These are phyloP conservation scores for Malus sieversii DNA, from an alignment of 306 rosid species.

Conservation along the genomic window DNA sequence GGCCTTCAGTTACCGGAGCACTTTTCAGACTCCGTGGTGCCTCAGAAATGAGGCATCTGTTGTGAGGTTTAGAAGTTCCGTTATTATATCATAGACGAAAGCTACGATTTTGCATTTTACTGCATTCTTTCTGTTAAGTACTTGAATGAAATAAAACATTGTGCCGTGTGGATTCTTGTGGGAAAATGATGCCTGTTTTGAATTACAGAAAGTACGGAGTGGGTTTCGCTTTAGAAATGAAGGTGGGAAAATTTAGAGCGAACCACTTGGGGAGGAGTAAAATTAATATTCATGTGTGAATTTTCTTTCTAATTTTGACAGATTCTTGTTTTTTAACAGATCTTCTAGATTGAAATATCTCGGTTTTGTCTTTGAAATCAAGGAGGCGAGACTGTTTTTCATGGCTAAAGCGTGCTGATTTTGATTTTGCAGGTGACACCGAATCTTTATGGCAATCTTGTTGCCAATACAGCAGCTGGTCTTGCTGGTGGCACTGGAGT, in stretches of 20 bases:
- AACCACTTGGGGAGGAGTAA: neutral
- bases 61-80: neutral
- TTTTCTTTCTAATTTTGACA: neutral
- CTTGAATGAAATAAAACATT: neutral
- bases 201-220: neutral
- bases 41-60: neutral
- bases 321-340: neutral
- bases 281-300: neutral
- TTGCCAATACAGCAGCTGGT: slow-evolving; percentile 88
- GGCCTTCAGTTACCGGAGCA: neutral
- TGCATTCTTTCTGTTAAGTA: neutral
- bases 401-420: slow-evolving; percentile 5
- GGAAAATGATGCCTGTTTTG: neutral
- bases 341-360: neutral
- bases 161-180: neutral
- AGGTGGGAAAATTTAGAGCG: neutral
- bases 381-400: neutral
- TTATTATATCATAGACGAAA: neutral
- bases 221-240: neutral
- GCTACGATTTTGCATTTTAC: neutral
- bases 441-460: slow-evolving; percentile 83
- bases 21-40: neutral
- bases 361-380: neutral
- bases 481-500: slow-evolving; percentile 86
- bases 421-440: slow-evolving; percentile 65